A percentile compares a stretch with the other conserved stretches of the same genome.
These are phyloP conservation scores for Saturnispora diversa DNA, from an alignment of 805 yeast species.

Conservation along the genomic window DNA sequence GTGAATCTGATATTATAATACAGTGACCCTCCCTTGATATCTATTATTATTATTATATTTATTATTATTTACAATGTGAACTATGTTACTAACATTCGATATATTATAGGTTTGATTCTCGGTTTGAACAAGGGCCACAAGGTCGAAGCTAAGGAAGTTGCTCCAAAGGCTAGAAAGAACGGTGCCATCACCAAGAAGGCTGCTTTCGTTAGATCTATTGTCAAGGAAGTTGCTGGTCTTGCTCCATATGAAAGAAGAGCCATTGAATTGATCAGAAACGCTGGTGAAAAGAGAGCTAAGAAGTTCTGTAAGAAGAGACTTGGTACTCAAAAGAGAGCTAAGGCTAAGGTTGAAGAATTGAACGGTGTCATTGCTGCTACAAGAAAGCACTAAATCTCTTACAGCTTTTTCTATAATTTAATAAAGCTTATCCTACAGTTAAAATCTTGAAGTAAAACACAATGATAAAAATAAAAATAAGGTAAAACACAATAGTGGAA, in stretches of 20 bases:
- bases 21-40: no score
- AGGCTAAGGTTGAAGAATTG: conserved; percentile 99
- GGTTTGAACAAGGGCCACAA: conserved; percentile 99
- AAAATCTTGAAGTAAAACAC: background rate
- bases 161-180: conserved; percentile 81
- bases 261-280: conserved; percentile 98
- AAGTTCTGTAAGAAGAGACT: conserved; percentile 99
- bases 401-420: background rate
- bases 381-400: conserved; percentile 68
- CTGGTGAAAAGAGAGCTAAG: conserved; percentile 99
- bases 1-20: no score
- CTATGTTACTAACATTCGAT: conserved; percentile 3
- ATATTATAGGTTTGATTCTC: conserved; percentile 73
- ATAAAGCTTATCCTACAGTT: conserved; percentile 4
- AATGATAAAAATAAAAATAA: background rate
- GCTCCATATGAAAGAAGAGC: conserved; percentile 99
- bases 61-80: no score
- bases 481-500: background rate
- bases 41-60: background rate
- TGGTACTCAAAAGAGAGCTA: conserved; percentile 99
- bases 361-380: conserved; percentile 92
- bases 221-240: conserved; percentile 95
- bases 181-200: conserved; percentile 96
- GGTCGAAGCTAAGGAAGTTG: conserved; percentile 76
- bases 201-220: conserved; percentile 87